Conservation (phyloP, 192 early-diverging fungal species). For the Coemansia sp. region DNA sequence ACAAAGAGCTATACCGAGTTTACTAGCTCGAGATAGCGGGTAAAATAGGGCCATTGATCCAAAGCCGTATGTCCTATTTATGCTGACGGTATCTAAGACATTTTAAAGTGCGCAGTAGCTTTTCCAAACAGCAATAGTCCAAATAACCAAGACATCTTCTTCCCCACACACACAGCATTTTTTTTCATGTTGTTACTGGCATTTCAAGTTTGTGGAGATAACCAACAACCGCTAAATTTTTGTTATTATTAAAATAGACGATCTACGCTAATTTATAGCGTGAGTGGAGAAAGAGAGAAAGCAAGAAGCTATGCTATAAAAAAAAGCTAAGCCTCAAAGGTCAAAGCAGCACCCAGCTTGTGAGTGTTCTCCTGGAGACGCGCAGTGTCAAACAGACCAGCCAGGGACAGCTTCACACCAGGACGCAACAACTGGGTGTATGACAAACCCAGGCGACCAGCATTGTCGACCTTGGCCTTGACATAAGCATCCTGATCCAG, state of each 20-base stretch:
- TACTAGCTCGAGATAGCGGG: neutral
- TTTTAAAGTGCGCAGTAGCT: neutral
- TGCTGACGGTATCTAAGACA: neutral
- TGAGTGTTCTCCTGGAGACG: conserved; percentile 93
- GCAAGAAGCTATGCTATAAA: too few species aligned
- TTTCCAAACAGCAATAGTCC: neutral
- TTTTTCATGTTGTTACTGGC: too few species aligned
- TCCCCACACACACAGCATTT: too few species aligned
- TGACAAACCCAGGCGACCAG: conserved; percentile 88
- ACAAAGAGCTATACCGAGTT: neutral
- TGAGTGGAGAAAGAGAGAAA: too few species aligned
- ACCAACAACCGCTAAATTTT: too few species aligned
- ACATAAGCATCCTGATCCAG: conserved; percentile 88
- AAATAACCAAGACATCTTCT: too few species aligned
- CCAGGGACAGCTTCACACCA: conserved; percentile 94
- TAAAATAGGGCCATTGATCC: conserved; percentile 5
- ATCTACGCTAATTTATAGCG: too few species aligned
- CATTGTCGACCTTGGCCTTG: conserved; percentile 87
- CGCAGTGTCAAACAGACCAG: conserved; percentile 93
- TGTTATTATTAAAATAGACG: too few species aligned
- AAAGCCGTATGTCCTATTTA: neutral
- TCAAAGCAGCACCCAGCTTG: conserved; percentile 91
- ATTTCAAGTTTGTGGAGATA: too few species aligned
- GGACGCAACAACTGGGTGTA: conserved; percentile 92
- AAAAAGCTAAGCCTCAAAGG: conserved; percentile 85